Evolutionary conservation across 1,284 basidiomycete species (phyloP).

Genomic region (Trametes versicolor): DNA sequence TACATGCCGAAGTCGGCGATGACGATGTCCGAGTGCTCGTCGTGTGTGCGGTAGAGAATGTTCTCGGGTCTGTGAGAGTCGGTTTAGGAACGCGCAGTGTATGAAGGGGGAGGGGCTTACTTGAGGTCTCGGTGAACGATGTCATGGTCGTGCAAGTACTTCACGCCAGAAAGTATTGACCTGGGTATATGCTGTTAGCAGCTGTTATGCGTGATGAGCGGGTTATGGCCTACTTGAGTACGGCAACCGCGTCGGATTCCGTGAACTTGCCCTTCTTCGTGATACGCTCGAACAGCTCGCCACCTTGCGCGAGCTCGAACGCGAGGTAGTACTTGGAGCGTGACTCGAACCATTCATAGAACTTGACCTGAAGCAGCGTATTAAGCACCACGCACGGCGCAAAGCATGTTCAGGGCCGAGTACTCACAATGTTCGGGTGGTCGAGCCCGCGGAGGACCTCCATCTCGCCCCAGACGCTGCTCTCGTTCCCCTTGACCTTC

Average conservation of each 20-base stretch:
- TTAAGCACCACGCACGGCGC: constrained; percentile 18
- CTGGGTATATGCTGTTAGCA: constrained; percentile 45
- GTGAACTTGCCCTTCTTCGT: constrained; percentile 88
- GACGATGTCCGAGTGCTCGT: constrained; percentile 81
- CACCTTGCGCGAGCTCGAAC: constrained; percentile 91
- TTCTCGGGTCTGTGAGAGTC: constrained; percentile 81
- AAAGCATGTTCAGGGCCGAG: neutral
- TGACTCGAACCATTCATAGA: constrained; percentile 94
- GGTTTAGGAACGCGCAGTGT: neutral
- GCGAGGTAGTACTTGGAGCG: constrained; percentile 91
- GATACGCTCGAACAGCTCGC: constrained; percentile 91
- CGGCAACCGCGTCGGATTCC: constrained; percentile 84
- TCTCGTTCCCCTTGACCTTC: constrained; percentile 89
- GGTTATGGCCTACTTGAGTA: constrained; percentile 63
- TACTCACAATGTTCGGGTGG: constrained; percentile 88
- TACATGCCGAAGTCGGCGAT: constrained; percentile 98
- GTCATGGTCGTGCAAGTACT: constrained; percentile 86
- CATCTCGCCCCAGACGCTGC: constrained; percentile 90
- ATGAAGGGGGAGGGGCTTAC: constrained; percentile 49
- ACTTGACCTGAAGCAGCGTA: constrained; percentile 72
- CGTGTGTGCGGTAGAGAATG: constrained; percentile 87
- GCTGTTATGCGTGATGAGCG: too few relatives aligned
- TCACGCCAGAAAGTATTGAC: constrained; percentile 81
- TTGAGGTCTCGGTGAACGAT: constrained; percentile 95
- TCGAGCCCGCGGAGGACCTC: constrained; percentile 87